Evolutionary conservation across 2,329 filamentous ascomycete genomes (phyloP).

Genomic region (Botrytis galanthina): DNA sequence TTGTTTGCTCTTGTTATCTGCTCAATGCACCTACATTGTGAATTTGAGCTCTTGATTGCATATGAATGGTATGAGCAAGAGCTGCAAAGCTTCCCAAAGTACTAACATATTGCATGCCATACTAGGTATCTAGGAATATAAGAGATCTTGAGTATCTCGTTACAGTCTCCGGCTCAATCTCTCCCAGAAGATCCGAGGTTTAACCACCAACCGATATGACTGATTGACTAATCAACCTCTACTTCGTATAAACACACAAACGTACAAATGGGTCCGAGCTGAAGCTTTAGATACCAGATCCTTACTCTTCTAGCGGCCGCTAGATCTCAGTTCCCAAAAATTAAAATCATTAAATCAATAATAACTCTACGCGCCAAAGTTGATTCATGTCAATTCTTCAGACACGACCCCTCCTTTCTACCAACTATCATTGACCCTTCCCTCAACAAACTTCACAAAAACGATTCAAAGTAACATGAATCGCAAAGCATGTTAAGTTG

Average conservation of each 20-base stretch:
- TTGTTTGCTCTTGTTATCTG: neutral
- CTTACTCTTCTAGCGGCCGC: neutral
- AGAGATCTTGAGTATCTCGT: neutral
- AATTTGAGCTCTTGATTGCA: neutral
- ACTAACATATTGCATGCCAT: neutral
- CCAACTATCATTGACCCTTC: neutral
- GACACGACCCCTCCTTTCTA: neutral
- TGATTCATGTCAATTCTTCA: neutral
- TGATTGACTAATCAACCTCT: neutral
- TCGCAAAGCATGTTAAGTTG: neutral
- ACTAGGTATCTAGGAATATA: too few species aligned
- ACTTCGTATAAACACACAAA: neutral
- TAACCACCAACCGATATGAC: neutral
- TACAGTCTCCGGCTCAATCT: neutral
- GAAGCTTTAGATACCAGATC: too few species aligned
- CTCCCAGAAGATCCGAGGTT: neutral
- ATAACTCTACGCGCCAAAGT: neutral
- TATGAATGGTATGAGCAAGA: neutral
- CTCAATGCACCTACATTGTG: neutral
- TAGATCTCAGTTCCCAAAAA: constrained; percentile 10
- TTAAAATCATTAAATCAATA: neutral
- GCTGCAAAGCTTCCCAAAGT: neutral
- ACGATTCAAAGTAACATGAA: neutral
- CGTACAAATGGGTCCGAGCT: neutral
- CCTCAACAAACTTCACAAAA: constrained; percentile 1